phyloP scores from a whole-genome alignment of 805 yeast species.

The Barnettozyma populi region DNA sequence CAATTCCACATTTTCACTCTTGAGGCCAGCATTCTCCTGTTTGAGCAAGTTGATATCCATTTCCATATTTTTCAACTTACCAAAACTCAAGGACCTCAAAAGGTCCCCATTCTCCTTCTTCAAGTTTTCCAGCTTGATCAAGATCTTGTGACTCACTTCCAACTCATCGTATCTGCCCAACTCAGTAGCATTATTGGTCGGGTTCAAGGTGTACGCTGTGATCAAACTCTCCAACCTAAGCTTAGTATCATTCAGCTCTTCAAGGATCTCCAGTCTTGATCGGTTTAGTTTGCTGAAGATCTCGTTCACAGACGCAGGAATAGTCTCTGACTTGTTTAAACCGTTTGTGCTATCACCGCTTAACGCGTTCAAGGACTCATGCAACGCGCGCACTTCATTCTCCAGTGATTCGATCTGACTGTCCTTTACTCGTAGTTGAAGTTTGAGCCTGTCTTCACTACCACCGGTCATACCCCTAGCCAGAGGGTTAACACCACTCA shows the following conservation, averaged over 20 bases:
- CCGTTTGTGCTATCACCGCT: not conserved
- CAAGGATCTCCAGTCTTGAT: constrained; percentile 39
- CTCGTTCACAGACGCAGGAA: constrained; percentile 41
- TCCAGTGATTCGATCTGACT: constrained; percentile 42
- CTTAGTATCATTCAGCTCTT: constrained; percentile 59
- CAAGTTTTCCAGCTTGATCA: constrained; percentile 53
- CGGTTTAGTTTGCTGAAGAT: constrained; percentile 44
- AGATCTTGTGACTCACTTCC: constrained; percentile 68
- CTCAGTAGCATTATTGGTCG: constrained; percentile 40
- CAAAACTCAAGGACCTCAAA: constrained; percentile 64
- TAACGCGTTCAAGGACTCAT: constrained; percentile 18
- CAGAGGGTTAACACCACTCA: not conserved
- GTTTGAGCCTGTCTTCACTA: constrained; percentile 35
- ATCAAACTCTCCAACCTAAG: constrained; percentile 55
- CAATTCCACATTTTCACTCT: constrained; percentile 23
- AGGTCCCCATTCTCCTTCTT: constrained; percentile 67
- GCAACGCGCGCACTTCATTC: constrained; percentile 36
- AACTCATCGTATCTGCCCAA: constrained; percentile 67
- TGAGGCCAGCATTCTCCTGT: constrained; percentile 43
- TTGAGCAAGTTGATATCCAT: constrained; percentile 61
- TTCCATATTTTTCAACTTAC: constrained; percentile 67
- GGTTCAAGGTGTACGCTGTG: constrained; percentile 49
- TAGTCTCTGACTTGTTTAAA: constrained; percentile 19
- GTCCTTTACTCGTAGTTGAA: constrained; percentile 52
- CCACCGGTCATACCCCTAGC: not conserved